Evolutionary conservation across 208 protist genomes (phyloP), one percentile per base, ranked within the genome.

Genomic region (Acanthamoeba royreba): DNA sequence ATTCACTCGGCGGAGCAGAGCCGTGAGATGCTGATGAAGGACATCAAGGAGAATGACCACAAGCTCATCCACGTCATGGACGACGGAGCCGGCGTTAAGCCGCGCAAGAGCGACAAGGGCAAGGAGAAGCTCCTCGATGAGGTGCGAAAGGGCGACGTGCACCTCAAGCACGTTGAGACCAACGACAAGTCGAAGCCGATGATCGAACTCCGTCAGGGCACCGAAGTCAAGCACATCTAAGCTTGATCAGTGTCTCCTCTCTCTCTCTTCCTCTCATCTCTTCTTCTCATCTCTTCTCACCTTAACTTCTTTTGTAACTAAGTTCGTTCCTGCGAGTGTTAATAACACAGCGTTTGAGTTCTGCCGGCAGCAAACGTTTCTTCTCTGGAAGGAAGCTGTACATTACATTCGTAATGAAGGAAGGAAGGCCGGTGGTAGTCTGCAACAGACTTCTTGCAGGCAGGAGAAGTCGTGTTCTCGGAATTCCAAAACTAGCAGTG

Each of bases 171-270:
- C 31, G 77, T 87, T 13, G 47, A 87, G 46, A 87, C 77, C 28
- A 15, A 45, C 28, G 77, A 87, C 77, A 87, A 87, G 77, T 49
- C 77, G 19, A 38, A 40, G 46, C 77, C 77, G 47, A 28, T 45
- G 22, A 87, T 87, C 47, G 77, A 87, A 38, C 43, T 87, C 40
- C 43, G 47, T 31, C 43, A 87, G 77, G 77, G 77, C 77, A 87
- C 77, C 77, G 47, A 87, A 45, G 43, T 87, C 77, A 87, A 87
- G 77, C 77, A 87, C 47, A 58, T 87, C 63, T 74, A 74, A 74
- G 63, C 63, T n/a, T n/a, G n/a, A n/a, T n/a, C n/a, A n/a, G n/a
- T n/a, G n/a, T n/a, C n/a, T n/a, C n/a, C n/a, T n/a, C n/a, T n/a
- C n/a, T n/a, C n/a, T n/a, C n/a, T n/a, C n/a, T n/a, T n/a, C n/a